phyloP scores from a whole-genome alignment of 352 stramenopile genomes.

The Pilasporangium apinafurcum region DNA sequence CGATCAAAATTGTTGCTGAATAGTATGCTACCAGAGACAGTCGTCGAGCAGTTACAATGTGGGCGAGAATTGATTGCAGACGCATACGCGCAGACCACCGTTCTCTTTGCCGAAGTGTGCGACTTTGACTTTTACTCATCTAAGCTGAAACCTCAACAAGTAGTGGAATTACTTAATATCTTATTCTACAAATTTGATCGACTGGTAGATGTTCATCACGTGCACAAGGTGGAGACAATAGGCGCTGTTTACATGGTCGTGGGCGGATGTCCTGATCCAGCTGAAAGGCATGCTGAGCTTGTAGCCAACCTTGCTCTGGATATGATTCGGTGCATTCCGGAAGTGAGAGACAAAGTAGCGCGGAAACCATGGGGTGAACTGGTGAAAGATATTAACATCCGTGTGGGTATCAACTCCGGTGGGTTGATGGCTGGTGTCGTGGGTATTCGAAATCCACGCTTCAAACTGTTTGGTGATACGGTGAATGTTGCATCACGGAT shows the following conservation, averaged over 20 bases:
- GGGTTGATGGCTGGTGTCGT: constrained; percentile 83
- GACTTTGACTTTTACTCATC: constrained; percentile 84
- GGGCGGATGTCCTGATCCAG: constrained; percentile 65
- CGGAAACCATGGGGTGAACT: constrained; percentile 59
- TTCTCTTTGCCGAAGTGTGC: constrained; percentile 78
- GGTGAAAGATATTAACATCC: constrained; percentile 78
- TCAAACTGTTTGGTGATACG: constrained; percentile 86
- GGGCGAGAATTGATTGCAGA: constrained; percentile 81
- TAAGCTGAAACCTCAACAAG: constrained; percentile 71
- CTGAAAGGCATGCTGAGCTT: constrained; percentile 67
- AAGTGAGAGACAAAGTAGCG: constrained; percentile 65
- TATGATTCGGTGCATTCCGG: constrained; percentile 76
- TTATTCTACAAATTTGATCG: constrained; percentile 89
- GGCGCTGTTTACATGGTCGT: constrained; percentile 88
- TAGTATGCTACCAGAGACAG: constrained; percentile 78
- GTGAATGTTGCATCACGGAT: constrained; percentile 85
- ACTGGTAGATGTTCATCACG: constrained; percentile 77
- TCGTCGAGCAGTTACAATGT: constrained; percentile 68
- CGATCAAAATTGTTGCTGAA: constrained; percentile 75
- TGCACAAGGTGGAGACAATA: constrained; percentile 91
- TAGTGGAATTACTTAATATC: constrained; percentile 86
- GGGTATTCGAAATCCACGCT: constrained; percentile 75
- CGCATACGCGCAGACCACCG: constrained; percentile 63
- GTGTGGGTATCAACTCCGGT: constrained; percentile 83
- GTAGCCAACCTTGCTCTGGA: constrained; percentile 77